Base-by-base conservation (phyloP, 768 basidiomycete species). In the Bullera alba region DNA sequence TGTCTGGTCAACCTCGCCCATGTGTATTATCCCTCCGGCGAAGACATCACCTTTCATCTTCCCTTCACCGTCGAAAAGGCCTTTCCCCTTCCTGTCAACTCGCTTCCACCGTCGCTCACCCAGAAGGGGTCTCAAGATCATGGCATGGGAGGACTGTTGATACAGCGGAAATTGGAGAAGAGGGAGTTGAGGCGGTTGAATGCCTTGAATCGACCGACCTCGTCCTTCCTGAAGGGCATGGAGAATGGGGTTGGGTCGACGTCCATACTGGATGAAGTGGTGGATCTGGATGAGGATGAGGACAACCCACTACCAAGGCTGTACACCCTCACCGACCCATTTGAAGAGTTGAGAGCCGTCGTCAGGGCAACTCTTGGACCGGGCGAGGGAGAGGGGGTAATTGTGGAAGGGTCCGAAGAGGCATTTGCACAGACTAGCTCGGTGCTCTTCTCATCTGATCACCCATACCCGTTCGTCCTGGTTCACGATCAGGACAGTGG, bases 81-180 rank as follows among this genome's bases (percentile, higher is more conserved):
- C n/a, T 25, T 27, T 17, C 5, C 34, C 7, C 36, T 27, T 6
- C 32, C 7, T 25, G 15, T 12, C 7, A n/a, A n/a, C n/a, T n/a
- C n/a, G n/a, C n/a, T n/a, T n/a, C n/a, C n/a, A n/a, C n/a, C n/a
- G n/a, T n/a, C n/a, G n/a, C n/a, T n/a, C n/a, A n/a, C n/a, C n/a
- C n/a, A n/a, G n/a, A n/a, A n/a, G n/a, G n/a, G n/a, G n/a, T 29
- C 19, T 16, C 26, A 32, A 17, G 35, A 48, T 25, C 15, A 32
- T 23, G 43, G 28, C 2, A n/a, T n/a, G n/a, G 64, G 63, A n/a
- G 71, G 71, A 2, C 19, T 70, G 15, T 46, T 70, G 36, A 34
- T 72, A 12, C 67, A 72, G 49, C 51, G 69, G 4, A 48, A 48
- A n/a, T 44, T 65, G 48, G 63, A 67, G 44, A 56, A 54, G 25